phyloP scores from a whole-genome alignment of 148 eudicot species.

The Amaranthus cruentus region DNA sequence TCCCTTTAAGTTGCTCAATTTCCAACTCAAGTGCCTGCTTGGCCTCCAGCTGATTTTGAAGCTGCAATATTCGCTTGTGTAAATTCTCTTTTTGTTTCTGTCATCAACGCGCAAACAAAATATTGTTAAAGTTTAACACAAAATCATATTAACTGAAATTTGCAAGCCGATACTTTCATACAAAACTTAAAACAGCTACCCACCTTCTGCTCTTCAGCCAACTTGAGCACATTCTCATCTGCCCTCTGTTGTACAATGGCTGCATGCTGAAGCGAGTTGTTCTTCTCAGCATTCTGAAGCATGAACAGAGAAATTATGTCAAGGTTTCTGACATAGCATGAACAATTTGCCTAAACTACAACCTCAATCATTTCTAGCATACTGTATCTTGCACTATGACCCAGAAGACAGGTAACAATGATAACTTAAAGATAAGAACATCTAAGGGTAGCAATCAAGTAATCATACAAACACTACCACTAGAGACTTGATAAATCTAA shows the following conservation, averaged over 20 bases:
- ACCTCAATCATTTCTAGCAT: not conserved
- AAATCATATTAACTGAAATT: not conserved
- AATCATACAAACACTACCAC: not conserved
- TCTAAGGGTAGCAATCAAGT: not conserved
- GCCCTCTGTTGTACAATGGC: conserved; percentile 60
- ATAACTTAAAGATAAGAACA: too few species aligned
- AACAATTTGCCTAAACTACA: conserved; percentile 1
- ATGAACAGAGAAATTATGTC: conserved; percentile 19
- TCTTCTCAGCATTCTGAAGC: conserved; percentile 59
- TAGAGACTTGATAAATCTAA: not conserved
- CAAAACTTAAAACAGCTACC: not conserved
- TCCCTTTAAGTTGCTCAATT: conserved; percentile 68
- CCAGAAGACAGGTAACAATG: not conserved
- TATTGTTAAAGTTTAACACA: not conserved
- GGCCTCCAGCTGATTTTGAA: conserved; percentile 71
- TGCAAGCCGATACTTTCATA: not conserved
- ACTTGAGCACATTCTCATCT: conserved; percentile 69
- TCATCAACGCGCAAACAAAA: not conserved
- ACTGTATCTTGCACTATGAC: not conserved
- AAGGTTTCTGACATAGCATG: not conserved
- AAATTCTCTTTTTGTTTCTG: conserved; percentile 82
- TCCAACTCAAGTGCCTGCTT: conserved; percentile 85
- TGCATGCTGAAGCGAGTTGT: conserved; percentile 65
- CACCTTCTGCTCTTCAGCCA: conserved; percentile 89
- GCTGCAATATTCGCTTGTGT: conserved; percentile 59